Base-by-base conservation (phyloP, 2,329 filamentous ascomycete genomes). In the Botrytis pseudocinerea region DNA sequence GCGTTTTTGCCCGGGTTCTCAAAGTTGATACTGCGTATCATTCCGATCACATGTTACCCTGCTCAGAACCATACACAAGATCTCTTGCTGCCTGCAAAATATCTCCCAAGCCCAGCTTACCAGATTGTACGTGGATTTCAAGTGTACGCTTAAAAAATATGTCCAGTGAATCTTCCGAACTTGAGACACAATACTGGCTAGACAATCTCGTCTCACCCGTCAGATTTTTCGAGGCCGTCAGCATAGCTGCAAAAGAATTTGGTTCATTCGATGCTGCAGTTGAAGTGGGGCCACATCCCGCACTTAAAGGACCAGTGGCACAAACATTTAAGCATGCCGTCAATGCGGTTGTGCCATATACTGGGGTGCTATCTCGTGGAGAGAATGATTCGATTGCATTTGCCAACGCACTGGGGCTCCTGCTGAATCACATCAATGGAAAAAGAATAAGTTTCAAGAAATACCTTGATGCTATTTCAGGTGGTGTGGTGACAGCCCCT, bases 151-250 rank as follows among this genome's bases (percentile, higher is more conserved):
- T 38, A 1, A 80, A 16, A 80, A 82, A 42, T 7, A 62, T 38
- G 25, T 48, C 20, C 18, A 46, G 4, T 38, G 61, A 9, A n/a
- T 32, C 42, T 18, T 32, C 38, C 8, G 44, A 69, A 6, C 74
- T 84, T 1, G 76, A 78, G 32, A 75, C 77, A 1, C 65, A 75
- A 0, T 87, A 87, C 76, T 87, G 85, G 85, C 79, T 80, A 3
- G 75, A 79, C 8, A 87, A 87, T 71, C 77, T 87, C 76, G 79
- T 83, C 1, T 83, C 82, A 0, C 82, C 82, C 0, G 85, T 87
- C 12, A 78, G 81, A 5, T 87, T 85, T 72, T 54, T 42, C 6
- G 57, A 63, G 16, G 70, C 72, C 4, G 46, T 73, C 35, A 57
- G n/a, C 22, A 66, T 28, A 25, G 48, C 42, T 6, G 46, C 54